Evolutionary conservation across 1,139 yeast genomes (phyloP).

Genomic region (Suhomyces bribrorum): DNA sequence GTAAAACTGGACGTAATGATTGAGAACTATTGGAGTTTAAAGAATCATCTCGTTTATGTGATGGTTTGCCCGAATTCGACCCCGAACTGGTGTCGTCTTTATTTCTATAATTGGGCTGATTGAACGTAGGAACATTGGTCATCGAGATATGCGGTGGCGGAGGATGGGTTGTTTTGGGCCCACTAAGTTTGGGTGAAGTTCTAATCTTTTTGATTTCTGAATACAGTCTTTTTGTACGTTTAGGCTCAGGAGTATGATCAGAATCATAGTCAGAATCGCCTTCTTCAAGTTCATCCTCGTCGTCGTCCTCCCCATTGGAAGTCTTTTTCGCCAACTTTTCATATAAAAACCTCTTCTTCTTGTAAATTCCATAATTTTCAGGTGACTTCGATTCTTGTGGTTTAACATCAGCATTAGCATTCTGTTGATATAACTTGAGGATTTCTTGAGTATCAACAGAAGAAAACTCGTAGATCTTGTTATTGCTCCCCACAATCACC

Average conservation of each 20-base stretch:
- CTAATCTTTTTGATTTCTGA: conserved; percentile 9
- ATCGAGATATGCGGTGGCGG: conserved; percentile 31
- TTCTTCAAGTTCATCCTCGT: conserved; percentile 24
- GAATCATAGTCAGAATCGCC: conserved; percentile 33
- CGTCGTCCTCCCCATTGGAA: conserved; percentile 8
- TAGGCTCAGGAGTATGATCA: conserved; percentile 31
- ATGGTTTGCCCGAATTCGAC: neutral
- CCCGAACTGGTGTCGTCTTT: conserved; percentile 9
- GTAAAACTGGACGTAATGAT: conserved; percentile 44
- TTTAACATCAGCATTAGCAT: conserved; percentile 19
- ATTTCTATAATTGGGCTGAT: conserved; percentile 18
- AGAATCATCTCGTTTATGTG: conserved; percentile 18
- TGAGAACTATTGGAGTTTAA: conserved; percentile 12
- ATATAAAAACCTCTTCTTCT: conserved; percentile 27
- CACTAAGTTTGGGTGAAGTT: conserved; percentile 8
- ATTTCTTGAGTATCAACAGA: conserved; percentile 69
- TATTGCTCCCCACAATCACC: conserved; percentile 82
- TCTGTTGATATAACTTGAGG: conserved; percentile 50
- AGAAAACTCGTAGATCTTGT: conserved; percentile 77
- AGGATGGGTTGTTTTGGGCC: conserved; percentile 19
- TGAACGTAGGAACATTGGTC: conserved; percentile 33
- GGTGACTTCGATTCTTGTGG: conserved; percentile 65
- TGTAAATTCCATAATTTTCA: conserved; percentile 53
- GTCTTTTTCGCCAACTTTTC: conserved; percentile 13
- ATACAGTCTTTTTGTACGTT: conserved; percentile 23